Evolutionary conservation across 129 eudicot species (phyloP).

Genomic region (Pulicaria dysenterica): DNA sequence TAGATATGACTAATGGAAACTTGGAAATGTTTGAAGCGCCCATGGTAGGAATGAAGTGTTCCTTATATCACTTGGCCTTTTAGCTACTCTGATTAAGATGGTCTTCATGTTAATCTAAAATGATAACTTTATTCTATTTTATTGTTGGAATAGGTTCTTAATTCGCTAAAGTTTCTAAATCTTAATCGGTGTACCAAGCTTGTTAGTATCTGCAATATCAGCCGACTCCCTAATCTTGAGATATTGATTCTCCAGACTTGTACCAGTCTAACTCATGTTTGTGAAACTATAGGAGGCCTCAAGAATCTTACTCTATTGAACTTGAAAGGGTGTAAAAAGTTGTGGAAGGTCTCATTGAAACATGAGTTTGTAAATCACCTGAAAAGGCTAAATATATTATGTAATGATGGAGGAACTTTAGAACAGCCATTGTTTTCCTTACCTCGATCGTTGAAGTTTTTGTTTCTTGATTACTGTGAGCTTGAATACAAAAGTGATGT

Average conservation of each 20-base stretch:
- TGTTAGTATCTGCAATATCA: slow-evolving; percentile 5
- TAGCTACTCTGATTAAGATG: background rate
- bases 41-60: slow-evolving; percentile 23
- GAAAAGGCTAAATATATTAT: background rate
- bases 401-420: background rate
- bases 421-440: background rate
- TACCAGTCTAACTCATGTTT: slow-evolving; percentile 18
- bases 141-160: slow-evolving; percentile 27
- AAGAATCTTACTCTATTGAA: slow-evolving; percentile 19
- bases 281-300: slow-evolving; percentile 31
- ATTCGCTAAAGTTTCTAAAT: slow-evolving; percentile 32
- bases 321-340: slow-evolving; percentile 6
- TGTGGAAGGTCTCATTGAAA: background rate
- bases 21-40: slow-evolving; percentile 32
- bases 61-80: background rate
- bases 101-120: background rate
- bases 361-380: too few species aligned
- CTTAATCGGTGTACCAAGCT: slow-evolving; percentile 30
- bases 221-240: slow-evolving; percentile 34
- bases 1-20: slow-evolving; percentile 35
- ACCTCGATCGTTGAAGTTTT: background rate
- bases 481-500: background rate
- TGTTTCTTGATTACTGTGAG: background rate
- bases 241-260: slow-evolving; percentile 7
- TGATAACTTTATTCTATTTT: background rate